Base-by-base conservation (phyloP, 768 basidiomycete species). In the Mycena metata region DNA sequence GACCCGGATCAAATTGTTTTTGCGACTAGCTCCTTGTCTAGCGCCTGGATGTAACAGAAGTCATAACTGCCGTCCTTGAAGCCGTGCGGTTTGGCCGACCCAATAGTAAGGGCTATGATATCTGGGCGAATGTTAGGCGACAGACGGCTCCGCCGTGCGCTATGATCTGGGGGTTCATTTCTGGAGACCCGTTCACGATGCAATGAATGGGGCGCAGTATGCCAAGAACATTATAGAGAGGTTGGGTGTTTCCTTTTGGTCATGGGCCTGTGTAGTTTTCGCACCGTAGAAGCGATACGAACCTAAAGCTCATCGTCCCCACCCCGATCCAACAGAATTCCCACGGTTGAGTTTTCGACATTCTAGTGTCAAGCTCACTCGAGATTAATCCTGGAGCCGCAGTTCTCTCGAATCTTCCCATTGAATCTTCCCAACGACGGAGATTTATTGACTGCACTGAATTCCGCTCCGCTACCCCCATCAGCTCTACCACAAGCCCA, bases 81-180 rank as follows among this genome's bases (percentile, higher is more conserved):
- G 64, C 72, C 56, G 79, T 79, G 9, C 45, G 79, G 33, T 86
- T 85, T 63, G 84, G 83, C 15, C 75, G 79, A 24, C 47, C 86
- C 11, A 87, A 84, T 69, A 85, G 84, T 58, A 85, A 85, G 3
- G 85, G 81, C 15, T 73, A 75, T 51, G 81, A 76, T 61, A 76
- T 76, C 61, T 79, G 7, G 76, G 76, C 24, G 83, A 83, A 71
- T 73, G 80, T 15, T 83, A 85, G 64, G 77, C 69, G 9, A 78
- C 76, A 0, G 60, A 77, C 0, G 81, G 81, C 8, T 74, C 76
- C 17, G 75, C 60, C 30, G 83, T 83, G 0, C 77, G 81, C 16
- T 45, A 59, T 9, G 59, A 80, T 19, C 80, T 86, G 42, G 85
- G 85, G 59, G 77, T 81, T 42, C 76, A 81, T 58, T 86, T 85